A percentile compares a stretch with the other conserved stretches of the same genome.
Evolutionary conservation across 23 red algal species (phyloP).

Genomic region (Gracilaria vermiculophylla): DNA sequence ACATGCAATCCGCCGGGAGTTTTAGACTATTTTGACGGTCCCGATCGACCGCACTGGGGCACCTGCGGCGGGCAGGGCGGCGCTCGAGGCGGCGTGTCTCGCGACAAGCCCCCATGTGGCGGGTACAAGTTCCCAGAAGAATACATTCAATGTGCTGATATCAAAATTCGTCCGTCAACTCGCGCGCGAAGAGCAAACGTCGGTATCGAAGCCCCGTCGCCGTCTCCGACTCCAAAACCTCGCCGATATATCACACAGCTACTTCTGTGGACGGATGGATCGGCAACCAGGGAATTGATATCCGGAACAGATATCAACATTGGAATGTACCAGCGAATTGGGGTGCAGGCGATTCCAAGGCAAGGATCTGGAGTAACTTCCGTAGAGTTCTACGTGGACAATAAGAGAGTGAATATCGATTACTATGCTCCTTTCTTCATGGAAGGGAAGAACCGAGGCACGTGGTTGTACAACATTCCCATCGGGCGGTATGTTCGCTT

Average conservation of each 20-base stretch:
- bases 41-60: conserved; percentile 7
- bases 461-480: not conserved
- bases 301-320: not conserved
- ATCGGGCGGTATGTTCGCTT: not conserved
- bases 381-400: not conserved
- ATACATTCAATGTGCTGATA: conserved; percentile 21
- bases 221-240: not conserved
- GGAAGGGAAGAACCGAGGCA: not conserved
- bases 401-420: not conserved
- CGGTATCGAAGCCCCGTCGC: not conserved
- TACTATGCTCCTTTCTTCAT: not conserved
- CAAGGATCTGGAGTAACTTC: not conserved
- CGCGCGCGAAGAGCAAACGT: not conserved
- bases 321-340: not conserved
- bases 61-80: conserved; percentile 37
- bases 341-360: not conserved
- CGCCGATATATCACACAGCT: not conserved
- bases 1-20: conserved; percentile 63
- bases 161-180: not conserved
- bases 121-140: conserved; percentile 53
- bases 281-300: not conserved
- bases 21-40: conserved; percentile 51
- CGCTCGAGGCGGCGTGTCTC: conserved; percentile 14
- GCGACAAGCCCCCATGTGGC: conserved; percentile 6
- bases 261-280: not conserved